Base-by-base conservation (phyloP, 768 basidiomycete species). In the Pulveroboletus sp. region DNA sequence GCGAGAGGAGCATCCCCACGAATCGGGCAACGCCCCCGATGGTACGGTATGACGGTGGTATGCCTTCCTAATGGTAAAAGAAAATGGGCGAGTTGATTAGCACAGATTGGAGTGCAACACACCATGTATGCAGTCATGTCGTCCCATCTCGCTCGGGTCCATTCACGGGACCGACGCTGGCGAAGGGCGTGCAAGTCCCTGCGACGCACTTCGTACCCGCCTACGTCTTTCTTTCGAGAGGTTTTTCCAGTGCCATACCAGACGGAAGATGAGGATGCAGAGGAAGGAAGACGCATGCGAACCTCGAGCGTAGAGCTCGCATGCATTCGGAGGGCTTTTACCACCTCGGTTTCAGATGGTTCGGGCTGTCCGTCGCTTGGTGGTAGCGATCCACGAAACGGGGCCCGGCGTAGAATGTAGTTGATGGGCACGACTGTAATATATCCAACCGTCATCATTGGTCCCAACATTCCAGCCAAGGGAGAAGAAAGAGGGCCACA, bases 121-220 rank as follows among this genome's bases (percentile, higher is more conserved):
- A 91, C 89, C 56, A 89, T 63, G 58, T 92, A 93, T 10, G 85
- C 55, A 0, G 84, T 87, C 47, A 76, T 57, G 2, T 73, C 62
- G 9, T 86, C 78, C 89, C 89, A 91, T 12, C 81, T 74, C 12
- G 62, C 63, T 59, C 75, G 60, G 50, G 63, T 57, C 46, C 59
- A 68, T 62, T 51, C 58, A 56, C 42, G 65, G 43, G 45, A 61
- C 37, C 31, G 56, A 49, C 44, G 60, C 32, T 53, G 59, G 19
- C 36, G 57, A 42, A 56, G 50, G 26, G 26, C 55, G 16, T 56
- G 56, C 77, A 74, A 76, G 49, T 73, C 72, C 50, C 74, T 79
- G 49, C 81, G 68, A 12, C 86, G 76, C 11, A 89, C 68, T 70
- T 90, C 83, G 54, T 85, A 91, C 12, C 80, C 78, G 2, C 82